These are phyloP conservation scores for Alternaria hordeiaustralica DNA, from an alignment of 2,329 filamentous ascomycete genomes.

Conservation along the genomic window DNA sequence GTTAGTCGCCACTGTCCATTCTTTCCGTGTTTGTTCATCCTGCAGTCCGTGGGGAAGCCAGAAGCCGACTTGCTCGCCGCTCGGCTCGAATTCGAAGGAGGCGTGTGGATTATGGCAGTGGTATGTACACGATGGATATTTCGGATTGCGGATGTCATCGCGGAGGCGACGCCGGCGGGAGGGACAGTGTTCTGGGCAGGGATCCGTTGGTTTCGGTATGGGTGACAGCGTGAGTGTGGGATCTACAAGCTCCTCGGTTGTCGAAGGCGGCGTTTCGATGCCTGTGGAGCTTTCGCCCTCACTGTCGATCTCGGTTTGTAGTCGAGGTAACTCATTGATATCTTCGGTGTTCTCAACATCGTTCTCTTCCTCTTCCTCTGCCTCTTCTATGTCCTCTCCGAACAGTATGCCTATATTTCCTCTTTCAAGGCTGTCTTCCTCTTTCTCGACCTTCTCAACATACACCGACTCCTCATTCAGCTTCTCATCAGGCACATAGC, in stretches of 20 bases:
- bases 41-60: background rate
- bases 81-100: background rate
- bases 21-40: background rate
- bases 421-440: background rate
- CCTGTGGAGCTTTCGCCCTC: background rate
- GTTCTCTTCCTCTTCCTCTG: background rate
- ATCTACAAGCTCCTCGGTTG: background rate
- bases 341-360: background rate
- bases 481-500: background rate
- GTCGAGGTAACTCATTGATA: background rate
- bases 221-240: background rate
- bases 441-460: background rate
- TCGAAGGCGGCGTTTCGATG: background rate
- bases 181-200: background rate
- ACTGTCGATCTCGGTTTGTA: background rate
- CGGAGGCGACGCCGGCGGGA: background rate
- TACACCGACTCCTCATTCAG: background rate
- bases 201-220: background rate
- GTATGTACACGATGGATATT: background rate
- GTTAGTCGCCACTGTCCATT: background rate
- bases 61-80: background rate
- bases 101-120: background rate
- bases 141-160: background rate
- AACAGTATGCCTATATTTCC: background rate
- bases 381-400: background rate